A percentile compares a stretch with the other conserved stretches of the same genome.
phyloP scores from a whole-genome alignment of 768 basidiomycete genomes.

The Russula lepida region DNA sequence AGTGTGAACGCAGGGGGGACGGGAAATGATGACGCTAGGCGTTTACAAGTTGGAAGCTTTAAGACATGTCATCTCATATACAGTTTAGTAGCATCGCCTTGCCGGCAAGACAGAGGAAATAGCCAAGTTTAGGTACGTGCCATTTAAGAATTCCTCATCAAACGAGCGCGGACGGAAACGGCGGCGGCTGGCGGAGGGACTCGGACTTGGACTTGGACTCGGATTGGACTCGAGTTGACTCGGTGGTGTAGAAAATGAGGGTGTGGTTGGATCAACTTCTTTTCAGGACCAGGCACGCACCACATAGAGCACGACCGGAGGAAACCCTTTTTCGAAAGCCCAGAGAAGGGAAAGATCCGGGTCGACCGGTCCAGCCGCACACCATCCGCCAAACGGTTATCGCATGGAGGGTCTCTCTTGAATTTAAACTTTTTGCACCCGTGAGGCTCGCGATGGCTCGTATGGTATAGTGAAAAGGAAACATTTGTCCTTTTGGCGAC shows the following conservation, averaged over 20 bases:
- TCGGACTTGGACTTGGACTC: not conserved
- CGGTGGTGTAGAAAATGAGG: not conserved
- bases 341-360: slow-evolving; percentile 7
- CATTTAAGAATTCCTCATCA: not conserved
- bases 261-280: not conserved
- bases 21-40: slow-evolving; percentile 8
- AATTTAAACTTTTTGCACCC: not conserved
- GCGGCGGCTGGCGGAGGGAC: not conserved
- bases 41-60: slow-evolving; percentile 1
- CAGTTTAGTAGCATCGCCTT: not conserved
- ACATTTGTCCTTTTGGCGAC: not conserved
- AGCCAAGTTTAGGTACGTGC: not conserved
- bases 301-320: not conserved
- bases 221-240: not conserved
- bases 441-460: not conserved
- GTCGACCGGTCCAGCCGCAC: not conserved
- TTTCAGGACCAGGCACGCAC: not conserved
- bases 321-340: not conserved
- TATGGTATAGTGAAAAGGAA: not conserved
- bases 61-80: not conserved
- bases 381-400: not conserved
- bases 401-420: not conserved
- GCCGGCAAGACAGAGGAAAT: not conserved
- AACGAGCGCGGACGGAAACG: not conserved
- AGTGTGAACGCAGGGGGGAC: not conserved